Base-by-base conservation (phyloP, 257 asterid species). In the Solanum dulcamara region DNA sequence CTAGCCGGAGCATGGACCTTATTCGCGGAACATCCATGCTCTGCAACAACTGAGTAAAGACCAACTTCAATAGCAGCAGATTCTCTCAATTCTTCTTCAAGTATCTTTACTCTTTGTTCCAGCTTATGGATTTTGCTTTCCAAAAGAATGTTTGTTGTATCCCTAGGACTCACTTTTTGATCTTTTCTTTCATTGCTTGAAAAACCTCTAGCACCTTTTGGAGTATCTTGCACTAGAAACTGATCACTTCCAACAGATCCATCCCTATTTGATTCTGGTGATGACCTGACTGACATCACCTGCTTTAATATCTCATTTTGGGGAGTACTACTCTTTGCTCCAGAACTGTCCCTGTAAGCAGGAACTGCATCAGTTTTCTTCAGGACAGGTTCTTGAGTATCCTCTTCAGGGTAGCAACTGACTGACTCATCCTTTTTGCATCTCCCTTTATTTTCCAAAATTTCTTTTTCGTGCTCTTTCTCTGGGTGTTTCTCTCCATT, bases 1-100 rank as follows among this genome's bases (percentile, higher is more conserved):
- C 98, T 89, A 87, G 99, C 98, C 17, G 99, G 96, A 66, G 98
- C 90, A 89, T 95, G 99, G 40, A 97, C 93, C 90, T 94, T 97
- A 86, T 85, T 89, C 22, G 62, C 87, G 32, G 99, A 97, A 84
- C 93, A 87, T 46, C 94, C 93, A 86, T 97, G 99, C 92, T 95
- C 99, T 22, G 99, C 90, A 68, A 93, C 93, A 55, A 91, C 87
- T 2, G 98, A 92, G 90, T 92, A 97, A 70, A 97, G 93, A 35
- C 93, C 94, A 88, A 93, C 90, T 91, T 97, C 99, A 14, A 94
- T 86, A 10, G 90, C 95, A 11, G 99, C 98, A 50, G 94, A 83
- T 89, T 95, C 98, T 88, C 88, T 92, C 89, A 97, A 42, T 90
- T 97, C 99, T 67, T 91, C 95, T 89, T 97, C 97, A 9, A 97